These are phyloP conservation scores for Penicillium atrosanguineum DNA, from an alignment of 495 filamentous ascomycete species.

Conservation along the genomic window DNA sequence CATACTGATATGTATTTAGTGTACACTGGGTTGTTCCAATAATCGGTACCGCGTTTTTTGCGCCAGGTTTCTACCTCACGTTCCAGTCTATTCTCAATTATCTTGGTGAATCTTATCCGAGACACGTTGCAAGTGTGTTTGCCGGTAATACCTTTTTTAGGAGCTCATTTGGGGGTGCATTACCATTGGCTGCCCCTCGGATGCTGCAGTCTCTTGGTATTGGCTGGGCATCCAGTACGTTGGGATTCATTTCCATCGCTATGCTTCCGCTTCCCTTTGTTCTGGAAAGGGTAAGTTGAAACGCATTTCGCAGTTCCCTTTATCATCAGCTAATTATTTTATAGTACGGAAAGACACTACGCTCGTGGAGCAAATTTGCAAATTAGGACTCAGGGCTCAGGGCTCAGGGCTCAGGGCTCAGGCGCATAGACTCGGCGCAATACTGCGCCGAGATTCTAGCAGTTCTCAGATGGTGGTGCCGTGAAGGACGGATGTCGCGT, in stretches of 20 bases:
- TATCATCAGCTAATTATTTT: slow-evolving; percentile 5
- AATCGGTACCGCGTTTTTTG: slow-evolving; percentile 21
- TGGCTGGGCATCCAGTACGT: slow-evolving; percentile 52
- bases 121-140: slow-evolving; percentile 12
- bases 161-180: slow-evolving; percentile 16
- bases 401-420: not conserved
- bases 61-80: slow-evolving; percentile 20
- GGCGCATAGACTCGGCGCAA: no score
- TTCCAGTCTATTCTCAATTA: slow-evolving; percentile 18
- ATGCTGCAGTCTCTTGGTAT: slow-evolving; percentile 53
- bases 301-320: no score
- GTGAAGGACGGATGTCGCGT: no score
- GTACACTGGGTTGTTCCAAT: slow-evolving; percentile 30
- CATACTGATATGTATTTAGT: slow-evolving; percentile 1
- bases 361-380: slow-evolving; percentile 9
- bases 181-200: slow-evolving; percentile 14
- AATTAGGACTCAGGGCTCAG: no score
- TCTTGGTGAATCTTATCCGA: slow-evolving; percentile 12
- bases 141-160: slow-evolving; percentile 17
- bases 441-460: no score
- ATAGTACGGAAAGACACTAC: slow-evolving; percentile 13
- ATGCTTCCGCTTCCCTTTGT: slow-evolving; percentile 53
- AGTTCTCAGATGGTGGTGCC: no score
- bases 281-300: slow-evolving; percentile 9
- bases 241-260: slow-evolving; percentile 52